Conservation (phyloP, 2,329 filamentous ascomycete genomes). For the Beauveria caledonica region DNA sequence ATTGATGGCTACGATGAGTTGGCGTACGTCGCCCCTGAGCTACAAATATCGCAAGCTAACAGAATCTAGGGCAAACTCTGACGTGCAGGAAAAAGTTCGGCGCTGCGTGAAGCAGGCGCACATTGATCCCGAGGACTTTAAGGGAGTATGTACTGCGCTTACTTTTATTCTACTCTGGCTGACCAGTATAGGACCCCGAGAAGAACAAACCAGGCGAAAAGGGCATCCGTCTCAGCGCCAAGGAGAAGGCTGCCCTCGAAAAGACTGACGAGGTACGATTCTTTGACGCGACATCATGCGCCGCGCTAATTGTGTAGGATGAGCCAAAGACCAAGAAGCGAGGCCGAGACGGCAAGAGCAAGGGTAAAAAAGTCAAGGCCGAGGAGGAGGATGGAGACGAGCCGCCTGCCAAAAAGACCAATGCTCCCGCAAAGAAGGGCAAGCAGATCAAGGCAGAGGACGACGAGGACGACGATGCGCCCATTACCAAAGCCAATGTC, state of each 20-base stretch:
- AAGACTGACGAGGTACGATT: slow-evolving; percentile 5
- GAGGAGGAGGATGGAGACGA: slow-evolving; percentile 26
- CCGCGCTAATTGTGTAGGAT: neutral
- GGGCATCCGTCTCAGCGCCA: slow-evolving; percentile 48
- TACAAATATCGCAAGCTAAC: slow-evolving; percentile 8
- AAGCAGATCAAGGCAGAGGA: slow-evolving; percentile 18
- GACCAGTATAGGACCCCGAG: slow-evolving; percentile 54
- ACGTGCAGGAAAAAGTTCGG: slow-evolving; percentile 64
- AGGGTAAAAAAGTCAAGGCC: slow-evolving; percentile 19
- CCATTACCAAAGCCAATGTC: slow-evolving; percentile 13
- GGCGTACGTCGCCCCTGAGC: slow-evolving; percentile 26
- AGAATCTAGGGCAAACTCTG: slow-evolving; percentile 37
- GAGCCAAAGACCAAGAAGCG: slow-evolving; percentile 24
- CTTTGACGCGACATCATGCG: neutral
- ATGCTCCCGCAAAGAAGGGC: slow-evolving; percentile 22
- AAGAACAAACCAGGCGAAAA: slow-evolving; percentile 60
- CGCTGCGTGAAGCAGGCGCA: slow-evolving; percentile 68
- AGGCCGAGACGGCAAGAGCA: slow-evolving; percentile 17
- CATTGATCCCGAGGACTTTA: slow-evolving; percentile 80
- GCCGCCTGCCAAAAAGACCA: slow-evolving; percentile 23
- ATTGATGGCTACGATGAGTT: slow-evolving; percentile 81
- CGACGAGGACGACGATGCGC: slow-evolving; percentile 13
- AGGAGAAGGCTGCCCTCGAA: slow-evolving; percentile 23
- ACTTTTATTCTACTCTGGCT: neutral
- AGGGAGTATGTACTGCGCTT: slow-evolving; percentile 51